These are phyloP conservation scores for Polychaeton citri DNA, from an alignment of 2,329 filamentous ascomycete genomes.

Conservation along the genomic window DNA sequence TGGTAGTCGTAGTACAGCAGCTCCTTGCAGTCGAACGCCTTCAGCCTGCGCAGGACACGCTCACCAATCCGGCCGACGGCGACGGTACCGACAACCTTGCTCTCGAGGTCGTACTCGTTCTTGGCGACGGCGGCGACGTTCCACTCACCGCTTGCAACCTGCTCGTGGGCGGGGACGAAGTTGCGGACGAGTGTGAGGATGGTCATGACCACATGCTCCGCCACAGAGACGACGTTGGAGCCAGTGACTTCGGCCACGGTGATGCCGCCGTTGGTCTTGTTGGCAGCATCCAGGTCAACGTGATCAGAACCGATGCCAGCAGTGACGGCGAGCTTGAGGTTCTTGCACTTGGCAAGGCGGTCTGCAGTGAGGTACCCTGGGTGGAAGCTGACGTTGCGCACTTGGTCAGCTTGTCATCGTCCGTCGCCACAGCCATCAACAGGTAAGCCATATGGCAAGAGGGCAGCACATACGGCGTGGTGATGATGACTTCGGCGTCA, in stretches of 20 bases:
- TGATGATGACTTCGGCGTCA: constrained; percentile 97
- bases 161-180: constrained; percentile 95
- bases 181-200: constrained; percentile 93
- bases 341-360: constrained; percentile 95
- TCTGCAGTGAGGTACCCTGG: constrained; percentile 94
- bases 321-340: constrained; percentile 92
- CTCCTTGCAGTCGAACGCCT: constrained; percentile 99
- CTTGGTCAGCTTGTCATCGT: too few relatives aligned
- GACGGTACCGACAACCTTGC: constrained; percentile 95
- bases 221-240: constrained; percentile 95
- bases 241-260: constrained; percentile 97
- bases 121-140: constrained; percentile 91
- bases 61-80: constrained; percentile 96
- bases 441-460: too few relatives aligned
- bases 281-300: constrained; percentile 90
- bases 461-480: constrained; percentile 72
- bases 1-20: constrained; percentile 99
- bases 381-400: constrained; percentile 91
- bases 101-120: constrained; percentile 95
- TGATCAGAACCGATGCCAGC: constrained; percentile 98
- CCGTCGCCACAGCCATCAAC: too few relatives aligned
- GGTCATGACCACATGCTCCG: constrained; percentile 99
- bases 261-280: constrained; percentile 95
- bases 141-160: constrained; percentile 82
- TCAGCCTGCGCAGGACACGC: constrained; percentile 89